phyloP scores from a whole-genome alignment of 148 eudicot species.

The Selenicereus undatus region DNA sequence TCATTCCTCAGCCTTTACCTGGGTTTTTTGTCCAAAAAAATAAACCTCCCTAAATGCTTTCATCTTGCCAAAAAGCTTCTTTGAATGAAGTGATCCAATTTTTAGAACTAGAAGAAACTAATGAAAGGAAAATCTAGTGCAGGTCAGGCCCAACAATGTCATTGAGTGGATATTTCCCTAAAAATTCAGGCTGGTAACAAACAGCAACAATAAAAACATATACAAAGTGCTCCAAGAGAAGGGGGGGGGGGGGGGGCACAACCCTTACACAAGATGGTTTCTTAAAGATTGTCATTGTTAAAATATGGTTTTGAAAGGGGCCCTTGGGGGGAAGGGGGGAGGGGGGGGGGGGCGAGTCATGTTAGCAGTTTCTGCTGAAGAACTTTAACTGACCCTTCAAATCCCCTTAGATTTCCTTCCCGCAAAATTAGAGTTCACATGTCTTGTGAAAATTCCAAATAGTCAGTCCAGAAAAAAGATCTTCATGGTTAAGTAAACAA shows the following conservation, averaged over 20 bases:
- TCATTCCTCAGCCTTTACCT: not conserved
- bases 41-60: not conserved
- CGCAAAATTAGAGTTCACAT: not conserved
- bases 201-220: not conserved
- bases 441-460: not conserved
- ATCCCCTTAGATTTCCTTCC: not conserved
- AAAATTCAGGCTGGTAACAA: too few species aligned
- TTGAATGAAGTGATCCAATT: not conserved
- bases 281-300: not conserved
- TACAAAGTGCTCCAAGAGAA: not conserved
- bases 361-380: not conserved
- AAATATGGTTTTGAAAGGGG: not conserved
- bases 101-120: too few species aligned
- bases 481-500: not conserved
- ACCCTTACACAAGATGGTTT: not conserved
- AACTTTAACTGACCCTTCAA: not conserved
- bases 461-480: not conserved
- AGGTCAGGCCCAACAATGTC: not conserved
- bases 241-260: not conserved
- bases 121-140: too few species aligned
- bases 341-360: not conserved
- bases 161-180: too few species aligned
- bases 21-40: not conserved
- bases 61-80: not conserved
- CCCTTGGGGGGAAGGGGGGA: not conserved